Base-by-base conservation (phyloP, 2,329 filamentous ascomycete species). In the Thielaviopsis euricoi region DNA sequence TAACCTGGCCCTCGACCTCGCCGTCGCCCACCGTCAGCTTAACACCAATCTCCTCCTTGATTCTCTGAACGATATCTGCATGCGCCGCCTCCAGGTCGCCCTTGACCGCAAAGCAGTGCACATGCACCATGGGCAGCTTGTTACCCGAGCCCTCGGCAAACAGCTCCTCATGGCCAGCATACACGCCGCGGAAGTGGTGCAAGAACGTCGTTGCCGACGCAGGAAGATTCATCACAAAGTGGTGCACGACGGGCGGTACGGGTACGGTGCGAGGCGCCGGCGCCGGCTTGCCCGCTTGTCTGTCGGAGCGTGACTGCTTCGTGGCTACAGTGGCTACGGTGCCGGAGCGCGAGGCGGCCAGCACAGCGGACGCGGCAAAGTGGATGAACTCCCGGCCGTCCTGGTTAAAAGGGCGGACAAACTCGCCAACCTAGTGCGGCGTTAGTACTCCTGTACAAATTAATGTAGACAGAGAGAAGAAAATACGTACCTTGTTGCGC, bases 211-310 rank as follows among this genome's bases (percentile, higher is more conserved):
- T 84, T 0, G 93, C 91, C 0, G 83, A 86, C 1, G 90, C 93
- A 0, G 93, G 93, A 17, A 98, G 83, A 71, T 98, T 98, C 88
- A 98, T 96, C 63, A 97, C 86, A 69, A 90, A 98, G 73, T 97
- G 93, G n/a, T 83, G 79, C 67, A 97, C 87, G 43, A 84, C 83
- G 2, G 77, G 77, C 2, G 91, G 91, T 52, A 89, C 75, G 12
- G 75, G 72, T 26, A 81, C 67, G 61, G 65, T 70, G 62, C 65
- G 64, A 3, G 71, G 71, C 3, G 67, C 67, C 15, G 69, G 67
- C 21, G 66, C 65, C 17, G 70, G 67, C 55, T 63, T 61, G 29
- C 60, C 50, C 17, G 58, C 58, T 22, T 52, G 56, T 6, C 56
- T 52, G 51, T 66, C 69, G 66, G 64, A 72, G 56, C 70, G 71